A percentile compares a stretch with the other conserved stretches of the same genome.
Evolutionary conservation across 805 yeast genomes (phyloP).

Genomic region (Candida coquimbonensis): DNA sequence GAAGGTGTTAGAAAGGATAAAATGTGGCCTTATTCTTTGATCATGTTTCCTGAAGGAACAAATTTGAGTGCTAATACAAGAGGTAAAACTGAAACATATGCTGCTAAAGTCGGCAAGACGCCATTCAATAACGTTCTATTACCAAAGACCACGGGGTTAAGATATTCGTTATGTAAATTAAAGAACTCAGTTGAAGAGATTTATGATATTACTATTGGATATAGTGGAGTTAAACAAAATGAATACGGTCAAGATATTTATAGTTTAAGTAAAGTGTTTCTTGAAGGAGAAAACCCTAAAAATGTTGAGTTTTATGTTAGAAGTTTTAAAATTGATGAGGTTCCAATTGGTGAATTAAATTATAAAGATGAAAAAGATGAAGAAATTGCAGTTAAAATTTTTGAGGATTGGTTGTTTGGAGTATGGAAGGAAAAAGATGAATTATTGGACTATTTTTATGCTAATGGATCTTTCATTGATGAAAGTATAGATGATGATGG

Average conservation of each 20-base stretch:
- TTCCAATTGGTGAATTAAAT: constrained; percentile 53
- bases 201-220: constrained; percentile 81
- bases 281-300: constrained; percentile 68
- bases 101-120: constrained; percentile 41
- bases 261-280: constrained; percentile 54
- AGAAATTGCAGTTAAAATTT: constrained; percentile 32
- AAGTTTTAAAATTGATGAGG: constrained; percentile 47
- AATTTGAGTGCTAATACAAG: constrained; percentile 66
- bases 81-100: constrained; percentile 48
- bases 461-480: constrained; percentile 42
- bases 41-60: constrained; percentile 94
- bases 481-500: constrained; percentile 9
- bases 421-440: constrained; percentile 78
- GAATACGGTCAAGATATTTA: constrained; percentile 75
- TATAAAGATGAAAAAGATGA: constrained; percentile 37
- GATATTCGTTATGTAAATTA: constrained; percentile 54
- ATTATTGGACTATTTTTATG: constrained; percentile 54
- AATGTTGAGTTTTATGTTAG: constrained; percentile 59
- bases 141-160: constrained; percentile 82
- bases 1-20: constrained; percentile 18
- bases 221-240: constrained; percentile 55
- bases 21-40: constrained; percentile 58
- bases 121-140: constrained; percentile 58
- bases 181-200: constrained; percentile 46
- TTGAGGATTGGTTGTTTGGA: constrained; percentile 68